phyloP scores from a whole-genome alignment of 1,284 basidiomycete species.

The Rhodotorula mucilaginosa region DNA sequence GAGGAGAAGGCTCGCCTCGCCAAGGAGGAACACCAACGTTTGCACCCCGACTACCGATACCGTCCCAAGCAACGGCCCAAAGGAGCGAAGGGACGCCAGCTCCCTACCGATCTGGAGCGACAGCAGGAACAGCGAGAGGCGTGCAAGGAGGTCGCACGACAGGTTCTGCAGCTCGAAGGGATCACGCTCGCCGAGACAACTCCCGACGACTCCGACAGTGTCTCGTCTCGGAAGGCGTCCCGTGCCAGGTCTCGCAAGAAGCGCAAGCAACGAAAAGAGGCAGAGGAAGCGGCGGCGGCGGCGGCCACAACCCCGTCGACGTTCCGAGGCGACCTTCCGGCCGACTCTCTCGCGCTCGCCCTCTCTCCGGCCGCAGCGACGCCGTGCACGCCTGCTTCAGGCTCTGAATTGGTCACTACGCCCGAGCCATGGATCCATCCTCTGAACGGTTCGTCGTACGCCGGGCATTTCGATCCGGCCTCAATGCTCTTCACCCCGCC shows the following conservation, averaged over 20 bases:
- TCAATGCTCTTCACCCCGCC: no score
- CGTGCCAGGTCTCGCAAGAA: neutral
- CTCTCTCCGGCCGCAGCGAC: no score
- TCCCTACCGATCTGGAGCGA: conserved; percentile 11
- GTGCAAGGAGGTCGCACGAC: conserved; percentile 18
- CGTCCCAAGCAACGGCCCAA: conserved; percentile 42
- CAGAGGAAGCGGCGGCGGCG: neutral
- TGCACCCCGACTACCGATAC: conserved; percentile 46
- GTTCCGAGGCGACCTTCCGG: no score
- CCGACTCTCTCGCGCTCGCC: no score
- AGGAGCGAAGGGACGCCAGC: conserved; percentile 27
- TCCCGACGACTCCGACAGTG: neutral
- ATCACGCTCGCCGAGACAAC: neutral
- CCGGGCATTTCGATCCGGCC: no score
- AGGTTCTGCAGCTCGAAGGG: conserved; percentile 4
- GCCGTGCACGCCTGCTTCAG: no score
- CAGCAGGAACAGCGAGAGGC: conserved; percentile 14
- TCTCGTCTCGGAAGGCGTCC: neutral
- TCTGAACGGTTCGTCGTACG: no score
- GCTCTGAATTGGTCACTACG: no score
- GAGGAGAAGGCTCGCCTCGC: conserved; percentile 42
- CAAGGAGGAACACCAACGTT: conserved; percentile 43
- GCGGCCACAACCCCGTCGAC: neutral
- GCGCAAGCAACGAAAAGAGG: neutral
- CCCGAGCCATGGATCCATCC: no score